Evolutionary conservation across 352 stramenopile species (phyloP).

Genomic region (Phytopythium chamaehyphon): DNA sequence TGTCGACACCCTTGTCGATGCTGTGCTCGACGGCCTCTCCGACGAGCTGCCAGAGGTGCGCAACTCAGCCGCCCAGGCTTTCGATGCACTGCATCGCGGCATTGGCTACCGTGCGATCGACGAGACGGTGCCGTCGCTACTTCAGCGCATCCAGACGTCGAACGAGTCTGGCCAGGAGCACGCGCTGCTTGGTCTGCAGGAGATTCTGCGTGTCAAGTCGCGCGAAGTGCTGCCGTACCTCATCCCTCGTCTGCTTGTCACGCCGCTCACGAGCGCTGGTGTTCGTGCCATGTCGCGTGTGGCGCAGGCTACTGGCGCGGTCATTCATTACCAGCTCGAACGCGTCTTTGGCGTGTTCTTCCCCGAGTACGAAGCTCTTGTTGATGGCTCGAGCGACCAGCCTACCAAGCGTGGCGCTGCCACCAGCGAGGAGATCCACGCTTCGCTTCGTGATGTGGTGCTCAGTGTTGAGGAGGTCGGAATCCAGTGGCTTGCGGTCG

Average conservation of each 20-base stretch:
- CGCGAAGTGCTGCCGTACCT: conserved; percentile 97
- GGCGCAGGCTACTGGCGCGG: conserved; percentile 89
- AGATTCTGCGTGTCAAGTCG: conserved; percentile 96
- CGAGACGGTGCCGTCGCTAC: conserved; percentile 95
- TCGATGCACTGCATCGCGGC: conserved; percentile 95
- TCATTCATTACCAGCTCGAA: conserved; percentile 96
- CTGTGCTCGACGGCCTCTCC: conserved; percentile 97
- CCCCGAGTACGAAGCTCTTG: conserved; percentile 55
- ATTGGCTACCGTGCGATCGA: conserved; percentile 96
- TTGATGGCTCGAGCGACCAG: conserved; percentile 3
- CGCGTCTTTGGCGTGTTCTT: conserved; percentile 90
- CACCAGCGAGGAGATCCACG: conserved; percentile 55
- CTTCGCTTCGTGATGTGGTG: conserved; percentile 64
- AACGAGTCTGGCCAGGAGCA: conserved; percentile 62
- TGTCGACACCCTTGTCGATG: conserved; percentile 95
- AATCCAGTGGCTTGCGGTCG: conserved; percentile 93
- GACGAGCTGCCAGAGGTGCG: conserved; percentile 90
- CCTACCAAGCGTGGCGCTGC: conserved; percentile 30
- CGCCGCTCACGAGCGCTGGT: conserved; percentile 88
- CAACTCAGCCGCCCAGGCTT: conserved; percentile 93
- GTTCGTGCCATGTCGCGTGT: conserved; percentile 92
- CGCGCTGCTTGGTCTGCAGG: conserved; percentile 96
- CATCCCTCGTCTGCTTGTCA: conserved; percentile 93
- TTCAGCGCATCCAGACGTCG: conserved; percentile 90
- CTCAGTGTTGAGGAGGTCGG: conserved; percentile 87